A percentile compares a stretch with the other conserved stretches of the same genome.
Evolutionary conservation across 495 filamentous ascomycete genomes (phyloP).

Genomic region (Xylaria telfairii): DNA sequence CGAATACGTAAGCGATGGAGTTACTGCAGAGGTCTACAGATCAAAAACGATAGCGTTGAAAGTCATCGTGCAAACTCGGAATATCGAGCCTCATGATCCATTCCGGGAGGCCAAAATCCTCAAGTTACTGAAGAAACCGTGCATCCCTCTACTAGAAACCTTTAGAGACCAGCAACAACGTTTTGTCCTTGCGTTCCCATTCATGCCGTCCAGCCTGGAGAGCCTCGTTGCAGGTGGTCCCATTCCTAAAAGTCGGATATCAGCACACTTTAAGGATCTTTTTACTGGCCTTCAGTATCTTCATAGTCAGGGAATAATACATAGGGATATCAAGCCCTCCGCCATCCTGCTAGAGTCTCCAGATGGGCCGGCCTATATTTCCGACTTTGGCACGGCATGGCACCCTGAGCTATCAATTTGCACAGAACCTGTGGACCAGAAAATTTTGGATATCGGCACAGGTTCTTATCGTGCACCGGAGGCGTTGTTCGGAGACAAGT

Average conservation of each 20-base stretch:
- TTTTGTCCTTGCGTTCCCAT: slow-evolving; percentile 84
- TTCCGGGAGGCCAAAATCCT: slow-evolving; percentile 79
- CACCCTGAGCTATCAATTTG: slow-evolving; percentile 60
- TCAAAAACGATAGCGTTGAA: slow-evolving; percentile 75
- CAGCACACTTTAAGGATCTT: slow-evolving; percentile 64
- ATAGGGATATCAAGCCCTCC: slow-evolving; percentile 92
- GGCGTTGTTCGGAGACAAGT: slow-evolving; percentile 80
- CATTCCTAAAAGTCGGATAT: slow-evolving; percentile 38
- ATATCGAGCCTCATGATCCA: slow-evolving; percentile 81
- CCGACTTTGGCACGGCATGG: slow-evolving; percentile 94
- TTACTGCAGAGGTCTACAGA: slow-evolving; percentile 82
- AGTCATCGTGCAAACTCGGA: slow-evolving; percentile 75
- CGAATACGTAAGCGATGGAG: slow-evolving; percentile 71
- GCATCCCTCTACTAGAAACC: slow-evolving; percentile 70
- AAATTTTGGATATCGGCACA: slow-evolving; percentile 93
- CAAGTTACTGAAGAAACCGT: slow-evolving; percentile 49
- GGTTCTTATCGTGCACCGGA: slow-evolving; percentile 91
- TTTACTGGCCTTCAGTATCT: slow-evolving; percentile 75
- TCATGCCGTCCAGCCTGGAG: slow-evolving; percentile 73
- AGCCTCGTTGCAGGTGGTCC: slow-evolving; percentile 57
- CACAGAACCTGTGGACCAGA: slow-evolving; percentile 68
- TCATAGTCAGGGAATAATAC: slow-evolving; percentile 78
- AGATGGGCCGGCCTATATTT: slow-evolving; percentile 74
- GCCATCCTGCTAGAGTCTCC: slow-evolving; percentile 77
- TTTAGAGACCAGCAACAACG: slow-evolving; percentile 73